Evolutionary conservation across 2,329 filamentous ascomycete genomes (phyloP).

Genomic region (Aspergillus ruber): DNA sequence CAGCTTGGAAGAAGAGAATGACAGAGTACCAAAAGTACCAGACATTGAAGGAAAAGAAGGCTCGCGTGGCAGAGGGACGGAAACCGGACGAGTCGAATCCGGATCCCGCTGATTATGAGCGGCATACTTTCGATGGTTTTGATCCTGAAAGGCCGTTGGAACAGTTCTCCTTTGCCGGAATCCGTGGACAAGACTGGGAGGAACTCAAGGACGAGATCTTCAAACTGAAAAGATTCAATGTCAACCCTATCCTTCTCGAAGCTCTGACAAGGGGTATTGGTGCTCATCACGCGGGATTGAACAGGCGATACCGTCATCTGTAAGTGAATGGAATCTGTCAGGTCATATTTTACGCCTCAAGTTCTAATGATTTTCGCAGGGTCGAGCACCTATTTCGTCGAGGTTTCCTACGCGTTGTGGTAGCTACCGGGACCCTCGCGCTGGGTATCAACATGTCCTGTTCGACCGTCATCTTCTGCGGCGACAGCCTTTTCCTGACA

Average conservation of each 20-base stretch:
- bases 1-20: slow-evolving; percentile 57
- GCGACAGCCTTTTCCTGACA: slow-evolving; percentile 66
- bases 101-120: slow-evolving; percentile 29
- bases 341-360: background rate
- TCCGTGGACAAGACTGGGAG: background rate
- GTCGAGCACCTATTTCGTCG: slow-evolving; percentile 50
- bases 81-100: slow-evolving; percentile 15
- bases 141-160: slow-evolving; percentile 56
- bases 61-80: slow-evolving; percentile 26
- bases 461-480: slow-evolving; percentile 71
- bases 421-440: slow-evolving; percentile 69
- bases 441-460: slow-evolving; percentile 81
- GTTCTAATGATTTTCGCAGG: slow-evolving; percentile 17
- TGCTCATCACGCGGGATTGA: slow-evolving; percentile 75
- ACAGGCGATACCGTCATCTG: slow-evolving; percentile 64
- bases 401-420: slow-evolving; percentile 62
- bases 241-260: slow-evolving; percentile 41
- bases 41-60: slow-evolving; percentile 1
- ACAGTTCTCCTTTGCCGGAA: slow-evolving; percentile 50
- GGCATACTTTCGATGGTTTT: slow-evolving; percentile 57
- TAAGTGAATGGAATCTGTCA: slow-evolving; percentile 32
- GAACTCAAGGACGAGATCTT: slow-evolving; percentile 1
- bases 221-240: background rate
- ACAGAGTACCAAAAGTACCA: slow-evolving; percentile 47
- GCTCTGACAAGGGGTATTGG: slow-evolving; percentile 63